A percentile compares a stretch with the other conserved stretches of the same genome.
Conservation (phyloP, 2,329 filamentous ascomycete species). For the Pseudogymnoascus sp. region DNA sequence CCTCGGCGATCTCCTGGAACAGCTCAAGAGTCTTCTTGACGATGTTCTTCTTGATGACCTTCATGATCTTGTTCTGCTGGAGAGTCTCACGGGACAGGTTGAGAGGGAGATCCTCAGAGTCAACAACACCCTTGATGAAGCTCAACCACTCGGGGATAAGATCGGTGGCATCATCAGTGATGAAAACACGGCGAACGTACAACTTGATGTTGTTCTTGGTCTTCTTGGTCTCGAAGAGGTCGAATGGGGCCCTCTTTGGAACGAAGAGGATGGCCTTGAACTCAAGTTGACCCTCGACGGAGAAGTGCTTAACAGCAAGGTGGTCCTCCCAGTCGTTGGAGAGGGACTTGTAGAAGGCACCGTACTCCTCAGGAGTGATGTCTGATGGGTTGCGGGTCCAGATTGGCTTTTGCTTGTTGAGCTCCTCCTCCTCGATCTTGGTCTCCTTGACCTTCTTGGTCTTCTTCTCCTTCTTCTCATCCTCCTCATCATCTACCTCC, state of each 20-base stretch:
- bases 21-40: constrained; percentile 99
- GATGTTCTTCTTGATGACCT: constrained; percentile 99
- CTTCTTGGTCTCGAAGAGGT: constrained; percentile 99
- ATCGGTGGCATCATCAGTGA: constrained; percentile 98
- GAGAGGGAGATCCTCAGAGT: constrained; percentile 98
- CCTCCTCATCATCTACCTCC: constrained; percentile 81
- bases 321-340: constrained; percentile 99
- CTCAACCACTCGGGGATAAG: constrained; percentile 98
- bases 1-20: constrained; percentile 97
- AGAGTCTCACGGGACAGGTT: constrained; percentile 99
- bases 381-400: constrained; percentile 98
- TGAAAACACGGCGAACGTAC: constrained; percentile 99
- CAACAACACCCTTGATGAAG: constrained; percentile 99
- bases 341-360: constrained; percentile 98
- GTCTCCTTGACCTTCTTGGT: constrained; percentile 99
- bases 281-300: constrained; percentile 98
- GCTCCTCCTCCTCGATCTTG: constrained; percentile 97
- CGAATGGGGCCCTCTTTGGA: constrained; percentile 98
- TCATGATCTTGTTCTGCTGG: constrained; percentile 99
- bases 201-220: constrained; percentile 99
- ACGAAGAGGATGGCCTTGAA: constrained; percentile 99
- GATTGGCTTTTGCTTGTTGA: constrained; percentile 99
- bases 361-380: constrained; percentile 94
- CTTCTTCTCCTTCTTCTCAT: constrained; percentile 90
- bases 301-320: constrained; percentile 99